Conservation (phyloP, 441 rosid species). For the Eruca vesicaria region DNA sequence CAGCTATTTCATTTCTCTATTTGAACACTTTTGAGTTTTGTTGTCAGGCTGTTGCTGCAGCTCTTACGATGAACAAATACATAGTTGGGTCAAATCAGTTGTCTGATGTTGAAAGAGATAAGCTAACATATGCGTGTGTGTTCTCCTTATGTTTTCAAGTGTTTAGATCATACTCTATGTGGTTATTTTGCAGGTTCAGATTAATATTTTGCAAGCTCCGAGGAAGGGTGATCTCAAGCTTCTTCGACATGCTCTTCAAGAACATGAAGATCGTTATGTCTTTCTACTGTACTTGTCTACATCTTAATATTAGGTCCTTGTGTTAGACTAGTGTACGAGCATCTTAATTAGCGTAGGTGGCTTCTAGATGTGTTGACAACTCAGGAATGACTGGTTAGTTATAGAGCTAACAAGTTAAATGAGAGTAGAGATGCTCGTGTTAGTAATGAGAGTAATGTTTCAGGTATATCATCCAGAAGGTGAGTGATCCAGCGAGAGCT, state of each 20-base stretch:
- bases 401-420: not conserved
- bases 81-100: constrained; percentile 91
- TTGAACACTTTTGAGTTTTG: not conserved
- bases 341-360: not conserved
- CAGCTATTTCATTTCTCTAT: not conserved
- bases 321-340: not conserved
- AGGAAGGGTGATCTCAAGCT: constrained; percentile 84
- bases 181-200: constrained; percentile 45
- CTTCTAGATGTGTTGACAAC: not conserved
- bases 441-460: no score
- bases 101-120: no score
- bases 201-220: constrained; percentile 61
- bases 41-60: constrained; percentile 83
- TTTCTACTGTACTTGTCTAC: constrained; percentile 1
- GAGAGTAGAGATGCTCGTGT: not conserved
- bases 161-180: constrained; percentile 23
- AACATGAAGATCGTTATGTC: constrained; percentile 74
- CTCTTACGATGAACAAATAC: constrained; percentile 93
- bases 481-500: constrained; percentile 80
- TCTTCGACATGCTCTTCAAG: constrained; percentile 79
- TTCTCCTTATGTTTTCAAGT: constrained; percentile 5
- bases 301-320: not conserved
- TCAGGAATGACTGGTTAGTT: not conserved
- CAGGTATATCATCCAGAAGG: constrained; percentile 85
- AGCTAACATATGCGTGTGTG: no score